Conservation (phyloP, 768 basidiomycete species). For the Lactarius indigo region DNA sequence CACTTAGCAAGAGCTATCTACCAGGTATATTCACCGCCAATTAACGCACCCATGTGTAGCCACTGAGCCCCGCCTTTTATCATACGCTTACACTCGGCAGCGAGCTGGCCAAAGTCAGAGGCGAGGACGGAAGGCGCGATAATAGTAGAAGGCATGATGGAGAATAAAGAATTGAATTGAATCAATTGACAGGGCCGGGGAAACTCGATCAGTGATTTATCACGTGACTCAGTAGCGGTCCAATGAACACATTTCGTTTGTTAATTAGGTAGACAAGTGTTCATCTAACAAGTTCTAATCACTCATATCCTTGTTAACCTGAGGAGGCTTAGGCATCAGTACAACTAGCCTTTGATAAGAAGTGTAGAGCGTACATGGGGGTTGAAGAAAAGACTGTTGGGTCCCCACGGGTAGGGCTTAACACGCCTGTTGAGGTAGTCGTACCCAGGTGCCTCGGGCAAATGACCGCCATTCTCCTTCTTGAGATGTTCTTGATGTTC, state of each 20-base stretch:
- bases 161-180: neutral
- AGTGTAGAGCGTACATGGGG: conserved; percentile 46
- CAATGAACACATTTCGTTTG: neutral
- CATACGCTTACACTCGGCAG: conserved; percentile 95
- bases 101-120: conserved; percentile 93
- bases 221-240: neutral
- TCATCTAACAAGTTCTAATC: conserved; percentile 28
- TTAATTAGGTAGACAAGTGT: conserved; percentile 13
- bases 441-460: conserved; percentile 68
- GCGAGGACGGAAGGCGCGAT: conserved; percentile 97
- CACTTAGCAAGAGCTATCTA: conserved; percentile 2
- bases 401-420: conserved; percentile 86
- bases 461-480: conserved; percentile 66
- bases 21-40: neutral
- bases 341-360: conserved; percentile 1
- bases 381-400: conserved; percentile 82
- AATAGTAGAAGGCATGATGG: conserved; percentile 80
- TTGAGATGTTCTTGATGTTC: conserved; percentile 69
- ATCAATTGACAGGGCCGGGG: neutral
- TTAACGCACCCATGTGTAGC: conserved; percentile 87
- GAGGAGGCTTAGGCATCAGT: conserved; percentile 10
- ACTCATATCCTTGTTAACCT: conserved; percentile 67
- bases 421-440: conserved; percentile 72
- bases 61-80: conserved; percentile 93
- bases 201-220: neutral